Conservation (phyloP, 106 monocot species). For the Triglochin maritima region DNA sequence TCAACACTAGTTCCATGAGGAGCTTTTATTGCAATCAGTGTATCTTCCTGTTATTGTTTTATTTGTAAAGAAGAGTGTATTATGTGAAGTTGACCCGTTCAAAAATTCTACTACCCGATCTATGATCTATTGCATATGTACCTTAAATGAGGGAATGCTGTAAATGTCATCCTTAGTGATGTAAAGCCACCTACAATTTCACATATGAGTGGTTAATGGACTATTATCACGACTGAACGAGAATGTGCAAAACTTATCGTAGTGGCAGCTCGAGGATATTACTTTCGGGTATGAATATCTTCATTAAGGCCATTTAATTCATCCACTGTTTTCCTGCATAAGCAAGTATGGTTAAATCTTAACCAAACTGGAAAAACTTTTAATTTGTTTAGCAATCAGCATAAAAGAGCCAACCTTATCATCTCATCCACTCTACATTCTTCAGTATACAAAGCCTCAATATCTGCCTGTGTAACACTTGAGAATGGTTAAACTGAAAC, state of each 20-base stretch:
- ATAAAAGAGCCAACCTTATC: slow-evolving; percentile 38
- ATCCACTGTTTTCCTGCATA: slow-evolving; percentile 50
- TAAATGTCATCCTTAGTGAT: slow-evolving; percentile 60
- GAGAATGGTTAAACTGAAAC: background rate
- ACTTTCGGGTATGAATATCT: slow-evolving; percentile 43
- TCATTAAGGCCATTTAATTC: slow-evolving; percentile 29
- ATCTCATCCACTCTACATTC: slow-evolving; percentile 40
- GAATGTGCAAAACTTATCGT: too few species aligned
- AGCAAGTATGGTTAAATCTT: background rate
- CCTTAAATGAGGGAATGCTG: slow-evolving; percentile 35
- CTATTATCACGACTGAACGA: too few species aligned
- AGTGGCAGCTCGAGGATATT: background rate
- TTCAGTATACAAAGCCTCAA: slow-evolving; percentile 34
- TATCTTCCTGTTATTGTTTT: slow-evolving; percentile 33
- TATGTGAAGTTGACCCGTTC: too few species aligned
- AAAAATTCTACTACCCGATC: too few species aligned
- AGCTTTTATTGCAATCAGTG: slow-evolving; percentile 75
- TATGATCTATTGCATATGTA: background rate
- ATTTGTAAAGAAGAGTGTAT: background rate
- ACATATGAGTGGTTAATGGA: too few species aligned
- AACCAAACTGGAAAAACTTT: background rate
- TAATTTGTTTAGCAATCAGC: background rate
- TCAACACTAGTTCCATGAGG: slow-evolving; percentile 85
- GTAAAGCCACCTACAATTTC: slow-evolving; percentile 38
- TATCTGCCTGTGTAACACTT: slow-evolving; percentile 24